A percentile compares a stretch with the other conserved stretches of the same genome.
phyloP scores from a whole-genome alignment of 768 basidiomycete genomes.

The Leccinum pellstonianum region DNA sequence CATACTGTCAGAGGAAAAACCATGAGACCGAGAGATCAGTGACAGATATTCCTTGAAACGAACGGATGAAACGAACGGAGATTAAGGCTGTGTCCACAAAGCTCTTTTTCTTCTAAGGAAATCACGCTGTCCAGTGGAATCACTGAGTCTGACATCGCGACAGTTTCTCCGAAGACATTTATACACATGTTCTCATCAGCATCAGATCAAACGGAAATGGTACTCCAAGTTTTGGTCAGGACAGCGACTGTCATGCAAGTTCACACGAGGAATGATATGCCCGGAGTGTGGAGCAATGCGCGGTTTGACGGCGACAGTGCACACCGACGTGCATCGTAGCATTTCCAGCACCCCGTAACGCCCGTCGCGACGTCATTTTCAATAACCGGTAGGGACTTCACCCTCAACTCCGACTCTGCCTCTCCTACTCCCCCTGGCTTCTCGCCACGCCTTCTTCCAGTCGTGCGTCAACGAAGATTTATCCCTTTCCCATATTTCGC shows the following conservation, averaged over 20 bases:
- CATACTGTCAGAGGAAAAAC: background rate
- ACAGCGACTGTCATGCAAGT: background rate
- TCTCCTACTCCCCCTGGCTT: constrained; percentile 65
- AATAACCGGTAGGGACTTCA: constrained; percentile 19
- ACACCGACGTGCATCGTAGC: constrained; percentile 2
- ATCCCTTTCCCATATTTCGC: constrained; percentile 66
- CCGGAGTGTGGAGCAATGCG: background rate
- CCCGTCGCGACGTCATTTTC: background rate
- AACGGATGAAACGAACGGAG: too few relatives aligned
- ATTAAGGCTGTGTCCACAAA: too few relatives aligned
- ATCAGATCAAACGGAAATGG: background rate
- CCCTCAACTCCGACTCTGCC: constrained; percentile 48
- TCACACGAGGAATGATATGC: background rate
- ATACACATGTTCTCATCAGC: background rate
- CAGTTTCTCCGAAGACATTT: too few relatives aligned
- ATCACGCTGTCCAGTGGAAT: too few relatives aligned
- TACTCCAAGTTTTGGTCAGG: background rate
- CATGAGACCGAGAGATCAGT: background rate
- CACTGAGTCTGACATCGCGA: too few relatives aligned
- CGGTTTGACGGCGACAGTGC: background rate
- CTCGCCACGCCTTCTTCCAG: constrained; percentile 77
- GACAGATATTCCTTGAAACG: background rate
- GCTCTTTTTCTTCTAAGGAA: too few relatives aligned
- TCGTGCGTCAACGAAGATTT: constrained; percentile 66
- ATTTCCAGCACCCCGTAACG: background rate